Base-by-base conservation (phyloP, 2,329 filamentous ascomycete species). In the Cladosporium sp. region DNA sequence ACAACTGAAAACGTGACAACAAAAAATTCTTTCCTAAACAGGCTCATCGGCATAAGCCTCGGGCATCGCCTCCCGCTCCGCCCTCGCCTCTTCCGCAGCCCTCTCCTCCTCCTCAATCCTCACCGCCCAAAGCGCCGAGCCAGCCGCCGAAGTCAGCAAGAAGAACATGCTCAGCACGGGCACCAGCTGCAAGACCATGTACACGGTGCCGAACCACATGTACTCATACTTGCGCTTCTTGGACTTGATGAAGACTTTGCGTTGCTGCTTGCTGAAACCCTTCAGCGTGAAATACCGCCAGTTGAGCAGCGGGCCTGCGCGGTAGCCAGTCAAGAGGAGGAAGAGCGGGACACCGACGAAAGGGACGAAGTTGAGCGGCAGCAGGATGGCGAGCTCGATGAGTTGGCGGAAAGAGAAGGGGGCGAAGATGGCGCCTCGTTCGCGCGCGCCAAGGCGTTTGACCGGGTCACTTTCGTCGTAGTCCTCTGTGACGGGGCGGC, bases 151-250 rank as follows among this genome's bases (percentile, higher is more conserved):
- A 0, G 92, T 96, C 58, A 99, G 72, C 34, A 97, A 77, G 67
- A 97, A 96, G 65, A 97, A 84, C 78, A 99, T 95, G n/a, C 88
- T 95, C 43, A 96, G 70, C 11, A 92, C 78, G 1, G 93, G 93
- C 7, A 96, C 78, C n/a, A 97, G 78, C 70, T 96, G 89, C 22
- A 97, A 70, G 6, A 89, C 68, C 73, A 96, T 82, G 43, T 90
- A 88, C 3, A 93, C 78, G 1, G 87, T 89, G 13, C 93, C 93
- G 64, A 97, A 96, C 89, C 89, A 95, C 12, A 89, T 85, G 66
- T 96, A 97, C 53, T 93, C 88, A 80, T 88, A 88, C 55, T 81
- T 76, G 47, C 86, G 79, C 38, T 74, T 75, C 53, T 77, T 78
- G 29, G 73, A 75, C 49, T 76, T 77, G 22, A 92, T 80, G 60